Percentiles rank a stretch among this genome's conserved stretches.
Conservation (phyloP, 78 protist species). For the Dictyostelium intermedium region DNA sequence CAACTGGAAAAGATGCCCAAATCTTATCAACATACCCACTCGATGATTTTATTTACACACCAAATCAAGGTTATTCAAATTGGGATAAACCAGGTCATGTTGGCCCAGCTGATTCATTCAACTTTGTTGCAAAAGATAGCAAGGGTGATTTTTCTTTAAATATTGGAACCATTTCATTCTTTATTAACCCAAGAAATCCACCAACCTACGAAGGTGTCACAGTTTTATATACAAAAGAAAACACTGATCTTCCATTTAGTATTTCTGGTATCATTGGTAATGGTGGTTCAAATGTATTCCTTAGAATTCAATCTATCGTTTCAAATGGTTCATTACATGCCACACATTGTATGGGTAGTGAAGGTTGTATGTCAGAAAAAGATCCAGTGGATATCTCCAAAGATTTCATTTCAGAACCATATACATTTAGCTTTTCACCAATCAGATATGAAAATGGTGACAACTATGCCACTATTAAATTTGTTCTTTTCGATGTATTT, state of each 20-base stretch:
- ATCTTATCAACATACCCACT: background rate
- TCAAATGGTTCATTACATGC: background rate
- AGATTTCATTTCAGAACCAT: background rate
- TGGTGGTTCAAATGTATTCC: background rate
- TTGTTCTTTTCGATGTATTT: background rate
- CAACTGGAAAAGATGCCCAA: background rate
- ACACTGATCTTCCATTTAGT: background rate
- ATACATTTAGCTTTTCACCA: constrained; percentile 23
- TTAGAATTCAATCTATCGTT: background rate
- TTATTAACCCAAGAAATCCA: constrained; percentile 20
- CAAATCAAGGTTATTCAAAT: constrained; percentile 1
- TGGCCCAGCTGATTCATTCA: constrained; percentile 49
- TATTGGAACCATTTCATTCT: background rate
- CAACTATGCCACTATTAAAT: background rate
- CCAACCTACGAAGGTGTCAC: background rate
- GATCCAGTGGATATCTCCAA: background rate
- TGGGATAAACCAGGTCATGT: background rate
- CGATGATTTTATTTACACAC: background rate
- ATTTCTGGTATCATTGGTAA: background rate
- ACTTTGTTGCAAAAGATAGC: background rate
- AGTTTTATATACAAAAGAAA: background rate
- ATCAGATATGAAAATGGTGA: constrained; percentile 28
- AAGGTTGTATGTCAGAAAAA: background rate
- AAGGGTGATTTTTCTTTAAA: background rate
- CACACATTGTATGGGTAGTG: constrained; percentile 13